Conservation (phyloP, 192 early-diverging fungal genomes). For the Backusella macrospora region DNA sequence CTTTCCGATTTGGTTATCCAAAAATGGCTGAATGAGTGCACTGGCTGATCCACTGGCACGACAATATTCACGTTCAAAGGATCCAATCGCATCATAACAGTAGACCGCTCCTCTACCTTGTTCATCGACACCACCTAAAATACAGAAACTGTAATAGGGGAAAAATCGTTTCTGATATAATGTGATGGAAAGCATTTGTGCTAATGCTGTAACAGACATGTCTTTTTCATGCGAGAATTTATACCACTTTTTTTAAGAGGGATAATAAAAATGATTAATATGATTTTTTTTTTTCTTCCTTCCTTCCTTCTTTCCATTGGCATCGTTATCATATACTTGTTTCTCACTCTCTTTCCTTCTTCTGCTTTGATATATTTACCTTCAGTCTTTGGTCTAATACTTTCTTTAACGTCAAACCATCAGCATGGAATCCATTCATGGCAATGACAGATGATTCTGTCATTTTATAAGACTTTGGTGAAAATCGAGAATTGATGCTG, state of each 20-base stretch:
- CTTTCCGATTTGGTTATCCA: conserved; percentile 91
- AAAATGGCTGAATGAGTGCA: conserved; percentile 94
- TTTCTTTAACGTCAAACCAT: conserved; percentile 83
- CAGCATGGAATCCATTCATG: conserved; percentile 88
- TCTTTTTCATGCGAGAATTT: conserved; percentile 85
- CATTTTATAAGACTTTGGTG: conserved; percentile 89
- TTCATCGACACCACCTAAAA: conserved; percentile 88
- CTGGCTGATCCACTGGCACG: conserved; percentile 82
- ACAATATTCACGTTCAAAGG: conserved; percentile 77
- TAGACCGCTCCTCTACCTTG: conserved; percentile 92
- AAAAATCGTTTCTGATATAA: conserved; percentile 95
- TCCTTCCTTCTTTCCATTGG: not conserved
- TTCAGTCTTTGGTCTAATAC: conserved; percentile 84
- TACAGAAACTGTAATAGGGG: conserved; percentile 92
- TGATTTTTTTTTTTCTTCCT: not conserved
- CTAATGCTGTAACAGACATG: conserved; percentile 85
- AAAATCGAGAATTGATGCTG: conserved; percentile 91
- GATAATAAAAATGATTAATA: not conserved
- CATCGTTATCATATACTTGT: too few species aligned
- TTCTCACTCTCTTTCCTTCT: too few species aligned
- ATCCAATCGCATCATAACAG: conserved; percentile 93
- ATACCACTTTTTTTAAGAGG: conserved; percentile 69
- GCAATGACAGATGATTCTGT: conserved; percentile 84
- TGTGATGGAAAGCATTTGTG: conserved; percentile 92
- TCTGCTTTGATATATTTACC: conserved; percentile 50